Evolutionary conservation across 2,329 filamentous ascomycete species (phyloP), one percentile per base, ranked within the genome.

Genomic region (Drechslerella dactyloides): DNA sequence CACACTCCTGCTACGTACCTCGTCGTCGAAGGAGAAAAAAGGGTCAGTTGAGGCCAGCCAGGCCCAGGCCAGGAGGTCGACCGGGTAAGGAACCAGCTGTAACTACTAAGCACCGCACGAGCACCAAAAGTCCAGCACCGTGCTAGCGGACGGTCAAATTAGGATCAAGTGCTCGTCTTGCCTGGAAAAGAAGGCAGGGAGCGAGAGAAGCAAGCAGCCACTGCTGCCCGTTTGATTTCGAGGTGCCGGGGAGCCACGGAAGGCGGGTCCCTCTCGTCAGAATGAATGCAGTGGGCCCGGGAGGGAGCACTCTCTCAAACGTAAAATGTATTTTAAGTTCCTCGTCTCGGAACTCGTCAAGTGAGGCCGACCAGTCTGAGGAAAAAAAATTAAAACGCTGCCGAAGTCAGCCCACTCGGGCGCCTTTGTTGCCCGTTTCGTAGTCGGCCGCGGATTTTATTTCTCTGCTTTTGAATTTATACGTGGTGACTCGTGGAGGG

Each of bases 171-270:
- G 57, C 35, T 50, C 44, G 53, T 58, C 51, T 69, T 57, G 65
- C 65, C 65, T 58, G 57, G 53, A 62, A 63, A 13, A 69, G 65
- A 69, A 69, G 58, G 65, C 57, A 59, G 44, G 37, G 37, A 42
- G 37, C 37, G 37, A 42, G 15, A 33, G 27, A 33, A 8, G 27
- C 5, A 4, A 42, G 37, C 37, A 42, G 37, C 37, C 37, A 42
- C 37, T 42, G 37, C 46, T 61, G 57, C 52, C 53, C 17, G 37
- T 69, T 69, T 61, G 57, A 62, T 19, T 54, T 42, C 37, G 65
- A 48, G 57, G 51, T 55, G 57, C 65, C 65, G 65, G 65, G 65
- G 57, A 69, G 65, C 65, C 62, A 63, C 65, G 65, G 65, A 69
- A 69, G 65, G 65, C 65, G 57, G 65, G 64, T 69, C 57, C 44